A percentile compares a stretch with the other conserved stretches of the same genome.
These are phyloP conservation scores for Pilobolus umbonatus DNA, from an alignment of 192 early-diverging fungal genomes.

Conservation along the genomic window DNA sequence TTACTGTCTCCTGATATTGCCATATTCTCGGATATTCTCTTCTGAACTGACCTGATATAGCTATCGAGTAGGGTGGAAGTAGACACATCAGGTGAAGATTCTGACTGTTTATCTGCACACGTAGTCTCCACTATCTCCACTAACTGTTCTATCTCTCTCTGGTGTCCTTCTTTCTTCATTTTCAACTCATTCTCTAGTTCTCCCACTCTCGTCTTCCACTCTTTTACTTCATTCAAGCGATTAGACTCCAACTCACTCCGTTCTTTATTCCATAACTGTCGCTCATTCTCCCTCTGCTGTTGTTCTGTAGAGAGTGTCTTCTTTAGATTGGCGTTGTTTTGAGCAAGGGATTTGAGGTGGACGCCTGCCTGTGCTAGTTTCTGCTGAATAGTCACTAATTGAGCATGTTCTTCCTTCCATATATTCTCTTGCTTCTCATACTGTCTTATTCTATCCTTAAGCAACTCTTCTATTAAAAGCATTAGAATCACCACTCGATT, in stretches of 20 bases:
- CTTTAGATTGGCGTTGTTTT: constrained; percentile 16
- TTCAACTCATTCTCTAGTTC: not conserved
- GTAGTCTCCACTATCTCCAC: constrained; percentile 1
- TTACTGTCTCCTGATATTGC: not conserved
- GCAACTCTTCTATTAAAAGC: not conserved
- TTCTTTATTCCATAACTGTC: not conserved
- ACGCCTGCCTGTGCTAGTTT: constrained; percentile 31
- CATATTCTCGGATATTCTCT: not conserved
- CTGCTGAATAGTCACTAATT: constrained; percentile 12
- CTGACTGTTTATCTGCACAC: not conserved
- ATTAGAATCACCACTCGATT: not conserved
- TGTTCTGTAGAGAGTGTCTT: constrained; percentile 1
- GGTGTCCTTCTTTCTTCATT: not conserved
- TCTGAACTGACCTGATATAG: constrained; percentile 12
- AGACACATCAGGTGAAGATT: constrained; percentile 3
- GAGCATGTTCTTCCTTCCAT: constrained; percentile 14
- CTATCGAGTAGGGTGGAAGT: constrained; percentile 4
- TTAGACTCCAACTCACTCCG: not conserved
- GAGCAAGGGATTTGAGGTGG: constrained; percentile 31
- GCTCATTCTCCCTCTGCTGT: not conserved
- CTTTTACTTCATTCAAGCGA: not conserved
- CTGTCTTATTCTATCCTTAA: constrained; percentile 6
- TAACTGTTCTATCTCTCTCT: not conserved
- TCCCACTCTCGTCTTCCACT: not conserved
- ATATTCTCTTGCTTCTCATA: constrained; percentile 1